Evolutionary conservation across 495 filamentous ascomycete species (phyloP), one percentile per base, ranked within the genome.

Genomic region (Hypoxylon intermedium): DNA sequence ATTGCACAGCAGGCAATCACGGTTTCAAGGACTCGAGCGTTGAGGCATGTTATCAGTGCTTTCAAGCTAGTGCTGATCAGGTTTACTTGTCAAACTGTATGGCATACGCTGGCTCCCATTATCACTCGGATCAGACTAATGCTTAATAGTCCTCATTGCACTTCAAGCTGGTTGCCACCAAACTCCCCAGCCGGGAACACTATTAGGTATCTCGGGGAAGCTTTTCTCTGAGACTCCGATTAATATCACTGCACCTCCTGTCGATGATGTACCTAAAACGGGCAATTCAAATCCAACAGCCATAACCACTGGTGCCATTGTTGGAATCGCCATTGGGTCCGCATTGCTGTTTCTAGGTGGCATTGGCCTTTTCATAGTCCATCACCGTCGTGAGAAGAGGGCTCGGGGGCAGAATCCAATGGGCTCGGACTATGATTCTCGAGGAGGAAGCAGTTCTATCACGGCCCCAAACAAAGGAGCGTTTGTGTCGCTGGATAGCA

Each of bases 251-350:
- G 37, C 43, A 21, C 46, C 21, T 63, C 58, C n/a, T n/a, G n/a
- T n/a, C 20, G 49, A 31, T 16, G 44, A 55, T 12, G 49, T 55
- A 13, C 38, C 60, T 3, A 33, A 38, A 6, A 51, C 60, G 18
- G 54, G 37, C 34, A n/a, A n/a, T n/a, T n/a, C n/a, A n/a, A n/a
- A n/a, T n/a, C n/a, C n/a, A n/a, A n/a, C n/a, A n/a, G n/a, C n/a
- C n/a, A 69, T 79, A 59, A 72, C 72, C 3, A 75, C 77, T 15
- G 77, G 77, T 6, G 72, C 76, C 20, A 80, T 81, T 40, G 74
- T 72, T 23, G 79, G 79, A 18, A 81, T 82, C 30, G 71, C 71
- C 9, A 42, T 75, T 21, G 77, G 73, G 5, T 69, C 67, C 9
- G 69, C 61, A 5, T 60, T 74, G 1, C 58, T 79, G 26, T 75